Evolutionary conservation across 2,329 filamentous ascomycete species (phyloP), one percentile per base, ranked within the genome.

Genomic region (Nannizziopsis arthrosporioides): DNA sequence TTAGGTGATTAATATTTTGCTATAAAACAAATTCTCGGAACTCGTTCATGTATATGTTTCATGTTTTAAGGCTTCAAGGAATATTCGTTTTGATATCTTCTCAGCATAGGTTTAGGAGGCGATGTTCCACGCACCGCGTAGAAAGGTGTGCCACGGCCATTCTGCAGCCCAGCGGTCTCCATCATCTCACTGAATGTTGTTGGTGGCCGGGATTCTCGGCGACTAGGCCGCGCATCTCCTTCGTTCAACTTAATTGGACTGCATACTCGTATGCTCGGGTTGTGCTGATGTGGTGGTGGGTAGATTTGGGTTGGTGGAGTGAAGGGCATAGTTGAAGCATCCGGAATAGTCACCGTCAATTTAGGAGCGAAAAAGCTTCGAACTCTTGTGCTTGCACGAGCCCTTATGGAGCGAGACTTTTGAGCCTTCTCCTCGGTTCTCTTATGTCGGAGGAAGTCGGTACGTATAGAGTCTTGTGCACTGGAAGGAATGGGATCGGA

Each of bases 201-300:
- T 42, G 62, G 59, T 3, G 62, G 64, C 9, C 59, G 54, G 11
- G 53, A 53, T 30, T 47, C 35, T 6, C 57, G 59, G 54, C 45
- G 51, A 56, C 49, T 57, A 50, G 47, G 65, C 58, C 35, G 58
- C 57, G 7, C 61, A 17, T 51, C 35, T 11, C 42, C 48, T 30
- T 42, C 44, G 18, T 47, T 46, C 38, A 51, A 35, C 11, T 53
- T 61, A 3, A 63, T 64, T 1, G 70, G 70, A 12, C 68, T 69
- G 52, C 70, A 72, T 3, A 73, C 63, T 44, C 62, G 66, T 52
- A 73, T 73, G 52, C 65, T 72, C 53, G 72, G 69, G 10, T 61
- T 69, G 34, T 64, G 70, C 27, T 56, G 61, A 49, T 60, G 55
- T 14, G 59, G 61, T n/a, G 43, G 49, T 9, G 53, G 51, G 48